A percentile compares a stretch with the other conserved stretches of the same genome.
phyloP scores from a whole-genome alignment of 257 asterid species.

The Haberlea rhodopensis region DNA sequence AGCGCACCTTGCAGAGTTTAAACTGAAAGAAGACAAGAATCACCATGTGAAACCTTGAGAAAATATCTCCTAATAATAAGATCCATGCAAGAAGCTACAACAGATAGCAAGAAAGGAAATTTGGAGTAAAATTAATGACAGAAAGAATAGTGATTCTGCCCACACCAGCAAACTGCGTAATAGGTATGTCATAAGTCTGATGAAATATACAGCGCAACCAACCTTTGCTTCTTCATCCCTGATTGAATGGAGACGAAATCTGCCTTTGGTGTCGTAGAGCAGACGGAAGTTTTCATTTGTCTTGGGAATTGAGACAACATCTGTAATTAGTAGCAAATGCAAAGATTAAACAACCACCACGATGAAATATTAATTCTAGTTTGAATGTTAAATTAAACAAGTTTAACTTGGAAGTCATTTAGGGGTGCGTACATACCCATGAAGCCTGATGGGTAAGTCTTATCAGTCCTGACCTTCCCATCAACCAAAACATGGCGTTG shows the following conservation, averaged over 20 bases:
- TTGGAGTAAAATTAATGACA: no score
- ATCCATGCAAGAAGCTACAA: neutral
- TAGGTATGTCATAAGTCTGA: neutral
- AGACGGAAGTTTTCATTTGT: slow-evolving; percentile 29
- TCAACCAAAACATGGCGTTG: slow-evolving; percentile 24
- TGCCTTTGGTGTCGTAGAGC: slow-evolving; percentile 25
- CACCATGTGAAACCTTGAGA: neutral
- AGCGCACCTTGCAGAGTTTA: slow-evolving; percentile 38
- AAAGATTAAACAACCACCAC: neutral
- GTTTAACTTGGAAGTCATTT: neutral
- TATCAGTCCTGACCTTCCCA: slow-evolving; percentile 26
- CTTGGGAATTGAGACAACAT: slow-evolving; percentile 26
- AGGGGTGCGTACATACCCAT: slow-evolving; percentile 19
- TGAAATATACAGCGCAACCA: neutral
- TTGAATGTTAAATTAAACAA: neutral
- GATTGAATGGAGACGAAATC: slow-evolving; percentile 25
- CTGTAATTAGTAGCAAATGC: neutral
- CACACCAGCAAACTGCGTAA: neutral
- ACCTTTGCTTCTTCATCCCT: slow-evolving; percentile 29
- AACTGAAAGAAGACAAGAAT: slow-evolving; percentile 20
- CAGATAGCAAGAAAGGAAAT: neutral
- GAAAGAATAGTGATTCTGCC: neutral
- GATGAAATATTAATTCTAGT: neutral
- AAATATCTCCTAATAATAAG: neutral
- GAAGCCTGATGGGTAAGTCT: slow-evolving; percentile 27